Evolutionary conservation across 805 yeast genomes (phyloP), one percentile per base, ranked within the genome.

Genomic region (Sungouiella thailandica): DNA sequence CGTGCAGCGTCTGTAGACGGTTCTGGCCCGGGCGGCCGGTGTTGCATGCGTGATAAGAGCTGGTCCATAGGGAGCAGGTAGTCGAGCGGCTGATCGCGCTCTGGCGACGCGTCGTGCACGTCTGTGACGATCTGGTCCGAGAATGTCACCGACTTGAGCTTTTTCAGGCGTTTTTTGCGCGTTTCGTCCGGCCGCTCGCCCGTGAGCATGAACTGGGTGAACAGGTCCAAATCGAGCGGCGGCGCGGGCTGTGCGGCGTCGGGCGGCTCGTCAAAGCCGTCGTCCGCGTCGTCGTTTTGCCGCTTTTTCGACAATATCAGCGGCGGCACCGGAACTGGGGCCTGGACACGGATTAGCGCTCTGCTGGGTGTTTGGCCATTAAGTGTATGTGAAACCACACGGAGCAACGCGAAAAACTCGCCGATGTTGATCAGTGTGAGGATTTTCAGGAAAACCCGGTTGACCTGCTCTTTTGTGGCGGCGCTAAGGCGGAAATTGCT

Each of bases 351-450:
- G 23, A 86, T 72, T 50, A 78, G 58, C 15, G 64, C 57, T 42
- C 86, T 61, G 17, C 66, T 56, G 3, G 86, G 82, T n/a, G 68
- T 53, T 22, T 57, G 47, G 2, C 81, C 81, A 34, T 59, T 58
- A 12, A 85, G 56, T 0, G 81, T 67, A 55, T 86, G 96, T 13
- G 95, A 74, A 10, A 88, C 71, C 14, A 93, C 70, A 47, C 98
- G 69, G 34, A 90, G 55, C 23, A 87, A 70, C 1, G 95, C 96
- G 62, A 84, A 93, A 60, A 93, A 90, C 55, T 88, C 94, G 5
- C 95, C 95, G 35, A 88, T 80, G 49, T 86, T 88, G 35, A 90
- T 68, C 3, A 83, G 72, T 36, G 68, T 68, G 22, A 71, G 48
- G 34, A 74, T 69, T 35, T 70, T 68, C 22, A 67, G 58, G 52